Base-by-base conservation (phyloP, 257 asterid species). In the Nicotiana otophora region DNA sequence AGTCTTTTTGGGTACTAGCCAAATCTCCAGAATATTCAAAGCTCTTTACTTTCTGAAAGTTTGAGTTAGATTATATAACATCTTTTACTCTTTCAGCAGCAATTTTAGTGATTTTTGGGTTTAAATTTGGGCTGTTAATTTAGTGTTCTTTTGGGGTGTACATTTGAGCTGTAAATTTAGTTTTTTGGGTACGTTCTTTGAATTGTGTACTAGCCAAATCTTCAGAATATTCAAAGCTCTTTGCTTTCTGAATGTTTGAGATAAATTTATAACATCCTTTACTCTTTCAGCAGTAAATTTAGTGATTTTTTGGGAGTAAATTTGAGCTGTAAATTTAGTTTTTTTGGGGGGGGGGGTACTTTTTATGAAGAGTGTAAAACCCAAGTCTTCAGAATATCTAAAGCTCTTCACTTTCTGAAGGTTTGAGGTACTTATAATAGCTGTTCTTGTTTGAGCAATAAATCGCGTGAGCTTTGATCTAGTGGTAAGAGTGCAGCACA, bases 1-100 rank as follows among this genome's bases (percentile, higher is more conserved):
- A 94, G 99, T 95, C 90, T 80, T 81, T 92, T 72, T 7, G 77
- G 69, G 82, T 28, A 60, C 53, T 82, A 28, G 77, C 81, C 42
- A 72, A 72, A 46, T 23, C 23, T 23, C 15, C 79, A 46, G 79
- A 17, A 72, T 72, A 23, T 20, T 0, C 61, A 46, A 72, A 72
- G 39, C 19, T 72, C 78, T 72, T 6, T 72, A 31, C 60, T 72
- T 72, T 72, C 20, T 42, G 36, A 72, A 6, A 72, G 14, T 68
- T 68, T 68, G 31, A 68, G 20, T 20, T 54, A 54, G 2, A 7
- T 39, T 54, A 5, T 54, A 15, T 53, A 4, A 4, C 19, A 4
- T 4, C 15, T 51, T 51, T 51, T 51, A 51, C 17, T 12, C 39
- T 65, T 65, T 30, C 42, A 65, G 11, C 36, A 30, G 17, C 2